Percentiles rank a stretch among this genome's conserved stretches.
phyloP scores from a whole-genome alignment of 371 early-diverging fungal genomes.

The Parasitella parasitica region DNA sequence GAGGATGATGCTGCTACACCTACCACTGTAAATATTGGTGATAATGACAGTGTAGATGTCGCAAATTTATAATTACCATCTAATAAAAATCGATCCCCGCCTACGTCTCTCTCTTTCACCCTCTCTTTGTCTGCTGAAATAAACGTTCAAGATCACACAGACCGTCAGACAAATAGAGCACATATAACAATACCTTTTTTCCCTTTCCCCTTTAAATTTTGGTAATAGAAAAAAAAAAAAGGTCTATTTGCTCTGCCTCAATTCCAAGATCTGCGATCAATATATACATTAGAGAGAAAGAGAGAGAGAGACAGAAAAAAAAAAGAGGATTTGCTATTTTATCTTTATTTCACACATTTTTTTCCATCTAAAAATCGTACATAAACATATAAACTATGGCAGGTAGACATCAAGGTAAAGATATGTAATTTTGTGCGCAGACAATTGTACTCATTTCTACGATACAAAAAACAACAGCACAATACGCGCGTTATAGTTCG shows the following conservation, averaged over 20 bases:
- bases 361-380: neutral
- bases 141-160: neutral
- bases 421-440: too few species aligned
- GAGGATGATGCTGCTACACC: conserved; percentile 10
- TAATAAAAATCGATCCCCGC: neutral
- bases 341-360: neutral
- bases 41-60: conserved; percentile 3
- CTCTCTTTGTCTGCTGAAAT: too few species aligned
- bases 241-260: neutral
- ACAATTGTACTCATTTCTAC: too few species aligned
- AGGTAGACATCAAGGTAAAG: conserved; percentile 34
- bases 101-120: too few species aligned
- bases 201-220: neutral
- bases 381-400: conserved; percentile 14
- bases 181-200: neutral
- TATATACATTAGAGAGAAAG: neutral
- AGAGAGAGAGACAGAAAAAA: too few species aligned
- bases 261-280: neutral
- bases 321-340: neutral
- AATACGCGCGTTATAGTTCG: conserved; percentile 49
- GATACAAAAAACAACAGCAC: conserved; percentile 22
- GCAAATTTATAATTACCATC: neutral
- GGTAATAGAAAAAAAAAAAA: neutral
- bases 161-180: neutral
- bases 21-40: neutral